These are phyloP conservation scores for Fusarium sp. DNA, from an alignment of 2,329 filamentous ascomycete species.

Conservation along the genomic window DNA sequence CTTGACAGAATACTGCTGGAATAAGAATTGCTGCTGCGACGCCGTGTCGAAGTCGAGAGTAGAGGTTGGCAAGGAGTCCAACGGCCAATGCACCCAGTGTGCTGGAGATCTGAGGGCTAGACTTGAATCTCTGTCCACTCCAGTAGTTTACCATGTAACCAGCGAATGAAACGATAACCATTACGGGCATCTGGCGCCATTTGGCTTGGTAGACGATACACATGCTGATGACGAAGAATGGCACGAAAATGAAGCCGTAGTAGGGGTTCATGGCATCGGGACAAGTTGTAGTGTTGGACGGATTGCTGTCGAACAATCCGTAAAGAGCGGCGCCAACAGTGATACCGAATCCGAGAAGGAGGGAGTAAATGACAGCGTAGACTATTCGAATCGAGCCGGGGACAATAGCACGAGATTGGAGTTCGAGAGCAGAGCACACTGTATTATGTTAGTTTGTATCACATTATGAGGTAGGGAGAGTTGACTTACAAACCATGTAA, in stretches of 20 bases:
- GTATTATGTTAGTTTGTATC: background rate
- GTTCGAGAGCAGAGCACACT: constrained; percentile 63
- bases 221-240: constrained; percentile 75
- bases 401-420: constrained; percentile 74
- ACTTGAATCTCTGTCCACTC: constrained; percentile 68
- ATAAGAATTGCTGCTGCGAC: constrained; percentile 57
- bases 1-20: constrained; percentile 58
- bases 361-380: constrained; percentile 76
- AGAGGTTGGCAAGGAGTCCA: constrained; percentile 79
- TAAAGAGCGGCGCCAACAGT: constrained; percentile 72
- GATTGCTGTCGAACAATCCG: constrained; percentile 64
- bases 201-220: constrained; percentile 82
- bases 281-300: constrained; percentile 56
- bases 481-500: constrained; percentile 63
- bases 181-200: constrained; percentile 80
- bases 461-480: background rate
- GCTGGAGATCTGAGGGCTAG: constrained; percentile 78
- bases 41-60: constrained; percentile 68
- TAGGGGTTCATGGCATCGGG: constrained; percentile 52
- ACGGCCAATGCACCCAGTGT: constrained; percentile 80
- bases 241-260: constrained; percentile 74
- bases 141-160: constrained; percentile 83
- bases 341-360: constrained; percentile 77
- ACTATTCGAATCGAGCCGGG: constrained; percentile 78
- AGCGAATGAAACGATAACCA: constrained; percentile 75